Evolutionary conservation across 2,329 filamentous ascomycete genomes (phyloP), one percentile per base, ranked within the genome.

Genomic region (Teratosphaeria gauchensis): DNA sequence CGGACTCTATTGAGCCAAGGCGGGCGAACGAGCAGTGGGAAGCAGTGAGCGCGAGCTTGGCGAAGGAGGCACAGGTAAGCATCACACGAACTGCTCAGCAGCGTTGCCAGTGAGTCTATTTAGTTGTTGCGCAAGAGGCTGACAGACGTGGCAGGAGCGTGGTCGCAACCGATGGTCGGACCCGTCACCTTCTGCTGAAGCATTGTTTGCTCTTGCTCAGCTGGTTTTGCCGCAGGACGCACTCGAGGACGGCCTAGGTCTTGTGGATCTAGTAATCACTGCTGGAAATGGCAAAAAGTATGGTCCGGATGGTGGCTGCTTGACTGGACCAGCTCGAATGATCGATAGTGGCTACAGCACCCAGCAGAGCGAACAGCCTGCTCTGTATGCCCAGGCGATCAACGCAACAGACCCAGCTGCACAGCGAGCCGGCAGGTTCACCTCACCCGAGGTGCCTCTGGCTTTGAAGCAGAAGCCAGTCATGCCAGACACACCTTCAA

Each of bases 161-260:
- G 75, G 76, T 4, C 57, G 62, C 4, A 62, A 77, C 57, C 60
- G 61, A 35, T 56, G 61, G 14, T 74, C 72, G 3, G 61, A 71
- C 12, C 58, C 63, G 4, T 65, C 74, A 11, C 71, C 73, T 1
- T 71, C 71, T 57, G 75, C 70, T 2, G 63, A 71, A 1, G 77
- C 75, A 56, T 61, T 80, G n/a, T 51, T 59, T 3, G 70, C 70
- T 19, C 64, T 80, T 12, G 69, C 75, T 1, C 61, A 58, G 2
- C 64, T 77, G 59, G 51, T 63, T 2, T 72, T 78, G 63, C 77
- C 77, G 4, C 60, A 68, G 1, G 60, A 77, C 4, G 31, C 61
- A 1, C 38, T 62, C 8, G 67, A 66, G 9, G 66, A 67, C 4
- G 66, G 66, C 1, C 73, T 68, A 9, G 66, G 61, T 19, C 63